These are phyloP conservation scores for Kodamaea fungicola DNA, from an alignment of 1,139 yeast species.

Conservation along the genomic window DNA sequence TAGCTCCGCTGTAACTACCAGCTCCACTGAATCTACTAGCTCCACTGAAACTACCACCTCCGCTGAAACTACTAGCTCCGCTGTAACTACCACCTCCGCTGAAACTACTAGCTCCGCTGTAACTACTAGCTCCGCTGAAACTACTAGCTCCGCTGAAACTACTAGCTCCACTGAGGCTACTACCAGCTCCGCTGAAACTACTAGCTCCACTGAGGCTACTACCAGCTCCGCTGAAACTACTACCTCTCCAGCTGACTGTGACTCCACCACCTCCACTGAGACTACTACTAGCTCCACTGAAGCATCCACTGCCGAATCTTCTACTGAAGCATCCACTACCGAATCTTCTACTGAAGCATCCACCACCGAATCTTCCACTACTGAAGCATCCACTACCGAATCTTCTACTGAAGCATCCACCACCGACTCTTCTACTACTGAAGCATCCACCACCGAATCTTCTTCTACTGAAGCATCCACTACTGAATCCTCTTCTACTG, in stretches of 20 bases:
- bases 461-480: not conserved
- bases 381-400: not conserved
- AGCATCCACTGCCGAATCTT: conserved; percentile 13
- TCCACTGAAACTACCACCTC: too few species aligned
- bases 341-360: conserved; percentile 4
- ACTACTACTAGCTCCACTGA: conserved; percentile 1
- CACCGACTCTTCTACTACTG: conserved; percentile 3
- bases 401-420: not conserved
- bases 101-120: not conserved
- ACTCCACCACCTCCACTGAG: conserved; percentile 1
- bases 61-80: too few species aligned
- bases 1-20: conserved; percentile 7
- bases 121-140: not conserved
- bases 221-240: not conserved
- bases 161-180: conserved; percentile 5
- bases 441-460: not conserved
- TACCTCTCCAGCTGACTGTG: not conserved
- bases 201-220: conserved; percentile 1
- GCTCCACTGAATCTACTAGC: conserved; percentile 7
- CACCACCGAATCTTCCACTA: not conserved
- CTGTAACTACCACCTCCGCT: not conserved
- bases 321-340: conserved; percentile 13
- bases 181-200: conserved; percentile 10
- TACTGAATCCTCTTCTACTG: not conserved
- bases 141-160: conserved; percentile 9